Evolutionary conservation across 2,329 filamentous ascomycete genomes (phyloP).

Genomic region (Talaromyces sp.): DNA sequence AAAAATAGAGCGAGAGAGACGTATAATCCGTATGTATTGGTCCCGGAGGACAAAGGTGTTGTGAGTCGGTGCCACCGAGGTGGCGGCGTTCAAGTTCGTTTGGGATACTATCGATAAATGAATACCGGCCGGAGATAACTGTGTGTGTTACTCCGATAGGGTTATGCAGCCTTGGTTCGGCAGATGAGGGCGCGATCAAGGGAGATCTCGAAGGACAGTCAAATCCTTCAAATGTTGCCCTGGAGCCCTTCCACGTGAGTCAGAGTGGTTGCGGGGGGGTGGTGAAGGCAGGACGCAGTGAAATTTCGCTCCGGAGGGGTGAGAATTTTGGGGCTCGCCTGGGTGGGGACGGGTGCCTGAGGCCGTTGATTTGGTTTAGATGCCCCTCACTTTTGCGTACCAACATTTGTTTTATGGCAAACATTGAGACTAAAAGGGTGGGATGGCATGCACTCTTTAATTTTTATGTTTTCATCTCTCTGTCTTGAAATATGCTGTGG

Average conservation of each 20-base stretch:
- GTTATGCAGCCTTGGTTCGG: not conserved
- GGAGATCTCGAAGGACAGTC: not conserved
- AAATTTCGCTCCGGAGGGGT: conserved; percentile 3
- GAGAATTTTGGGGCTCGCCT: conserved; percentile 9
- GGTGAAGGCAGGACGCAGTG: not conserved
- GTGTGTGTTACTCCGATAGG: conserved; percentile 6
- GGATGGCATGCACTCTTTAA: not conserved
- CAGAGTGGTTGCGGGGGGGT: not conserved
- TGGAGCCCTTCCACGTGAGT: not conserved
- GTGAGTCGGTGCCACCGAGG: not conserved
- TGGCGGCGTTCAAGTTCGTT: not conserved
- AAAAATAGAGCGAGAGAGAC: not conserved
- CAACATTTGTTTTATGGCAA: not conserved
- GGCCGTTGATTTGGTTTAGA: not conserved
- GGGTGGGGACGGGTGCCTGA: conserved; percentile 9
- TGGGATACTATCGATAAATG: conserved; percentile 4
- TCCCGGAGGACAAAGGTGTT: not conserved
- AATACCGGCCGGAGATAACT: conserved; percentile 6
- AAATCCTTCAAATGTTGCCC: not conserved
- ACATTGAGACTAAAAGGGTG: no score
- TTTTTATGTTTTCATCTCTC: not conserved
- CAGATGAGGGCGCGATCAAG: not conserved
- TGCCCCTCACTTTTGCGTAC: not conserved
- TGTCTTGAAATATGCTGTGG: no score
- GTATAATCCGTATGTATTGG: not conserved